phyloP scores from a whole-genome alignment of 208 protist genomes.

The Leishmania tarentolae region DNA sequence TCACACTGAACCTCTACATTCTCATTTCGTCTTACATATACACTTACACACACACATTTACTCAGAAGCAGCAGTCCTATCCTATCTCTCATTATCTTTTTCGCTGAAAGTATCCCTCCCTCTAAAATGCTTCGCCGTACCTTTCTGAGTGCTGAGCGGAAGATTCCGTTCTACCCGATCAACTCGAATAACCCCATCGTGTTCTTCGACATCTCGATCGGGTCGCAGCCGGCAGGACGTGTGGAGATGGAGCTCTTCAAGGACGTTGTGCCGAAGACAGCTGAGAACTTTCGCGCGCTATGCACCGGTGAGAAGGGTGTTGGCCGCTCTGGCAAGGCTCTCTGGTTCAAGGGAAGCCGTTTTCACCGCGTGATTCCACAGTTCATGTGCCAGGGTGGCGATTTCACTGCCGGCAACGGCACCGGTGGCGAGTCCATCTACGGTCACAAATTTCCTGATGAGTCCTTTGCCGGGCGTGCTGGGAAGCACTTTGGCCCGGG shows the following conservation, averaged over 20 bases:
- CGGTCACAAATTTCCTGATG: constrained; percentile 92
- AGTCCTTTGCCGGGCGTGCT: constrained; percentile 89
- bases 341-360: constrained; percentile 95
- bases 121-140: constrained; percentile 20
- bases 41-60: constrained; percentile 4
- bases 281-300: constrained; percentile 94
- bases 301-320: constrained; percentile 93
- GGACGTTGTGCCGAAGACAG: constrained; percentile 93
- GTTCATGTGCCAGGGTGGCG: constrained; percentile 96
- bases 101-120: neutral
- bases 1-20: neutral
- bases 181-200: constrained; percentile 82
- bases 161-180: constrained; percentile 83
- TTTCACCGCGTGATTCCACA: constrained; percentile 97
- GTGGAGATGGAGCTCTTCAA: constrained; percentile 94
- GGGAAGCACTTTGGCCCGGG: constrained; percentile 72
- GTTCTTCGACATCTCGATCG: constrained; percentile 95
- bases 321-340: constrained; percentile 83
- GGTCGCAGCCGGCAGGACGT: constrained; percentile 74
- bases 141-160: constrained; percentile 58
- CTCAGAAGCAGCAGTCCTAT: constrained; percentile 1
- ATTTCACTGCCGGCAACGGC: constrained; percentile 94
- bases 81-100: constrained; percentile 1
- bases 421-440: constrained; percentile 94
- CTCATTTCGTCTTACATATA: neutral